Evolutionary conservation across 768 basidiomycete species (phyloP).

Genomic region (Hortiboletus campestris): DNA sequence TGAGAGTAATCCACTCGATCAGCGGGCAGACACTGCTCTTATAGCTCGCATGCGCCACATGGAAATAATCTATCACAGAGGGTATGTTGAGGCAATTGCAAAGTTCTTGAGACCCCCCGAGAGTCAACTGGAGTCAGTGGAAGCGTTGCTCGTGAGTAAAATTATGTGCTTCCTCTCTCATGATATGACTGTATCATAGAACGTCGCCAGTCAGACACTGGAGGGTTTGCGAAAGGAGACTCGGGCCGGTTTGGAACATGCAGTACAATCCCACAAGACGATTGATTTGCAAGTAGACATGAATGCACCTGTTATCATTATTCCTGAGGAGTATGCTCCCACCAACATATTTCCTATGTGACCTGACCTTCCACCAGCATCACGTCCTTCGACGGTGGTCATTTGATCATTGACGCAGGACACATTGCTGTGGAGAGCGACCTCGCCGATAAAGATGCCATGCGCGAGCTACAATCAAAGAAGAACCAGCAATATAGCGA

Average conservation of each 20-base stretch:
- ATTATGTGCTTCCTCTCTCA: background rate
- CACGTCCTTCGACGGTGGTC: constrained; percentile 71
- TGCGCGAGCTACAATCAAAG: constrained; percentile 77
- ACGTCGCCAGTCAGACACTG: constrained; percentile 87
- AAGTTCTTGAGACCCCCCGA: constrained; percentile 92
- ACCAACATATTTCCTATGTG: constrained; percentile 14
- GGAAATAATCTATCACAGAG: constrained; percentile 95
- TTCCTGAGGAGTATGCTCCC: constrained; percentile 78
- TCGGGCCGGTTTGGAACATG: constrained; percentile 89
- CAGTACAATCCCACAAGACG: constrained; percentile 91
- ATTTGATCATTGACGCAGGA: constrained; percentile 92
- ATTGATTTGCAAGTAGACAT: constrained; percentile 95
- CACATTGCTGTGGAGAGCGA: constrained; percentile 94
- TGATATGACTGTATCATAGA: constrained; percentile 42
- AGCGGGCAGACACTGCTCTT: constrained; percentile 86
- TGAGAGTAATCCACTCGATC: constrained; percentile 89
- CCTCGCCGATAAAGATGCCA: constrained; percentile 77
- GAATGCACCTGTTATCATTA: constrained; percentile 94
- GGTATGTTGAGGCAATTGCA: constrained; percentile 89
- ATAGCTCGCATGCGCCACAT: constrained; percentile 90
- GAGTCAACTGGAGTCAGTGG: constrained; percentile 93
- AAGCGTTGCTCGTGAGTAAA: constrained; percentile 75
- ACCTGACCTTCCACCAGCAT: constrained; percentile 49
- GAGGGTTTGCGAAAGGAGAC: constrained; percentile 95
- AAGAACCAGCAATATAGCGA: constrained; percentile 82